Conservation (phyloP, 495 filamentous ascomycete species). For the Tuber microsphaerosporum region DNA sequence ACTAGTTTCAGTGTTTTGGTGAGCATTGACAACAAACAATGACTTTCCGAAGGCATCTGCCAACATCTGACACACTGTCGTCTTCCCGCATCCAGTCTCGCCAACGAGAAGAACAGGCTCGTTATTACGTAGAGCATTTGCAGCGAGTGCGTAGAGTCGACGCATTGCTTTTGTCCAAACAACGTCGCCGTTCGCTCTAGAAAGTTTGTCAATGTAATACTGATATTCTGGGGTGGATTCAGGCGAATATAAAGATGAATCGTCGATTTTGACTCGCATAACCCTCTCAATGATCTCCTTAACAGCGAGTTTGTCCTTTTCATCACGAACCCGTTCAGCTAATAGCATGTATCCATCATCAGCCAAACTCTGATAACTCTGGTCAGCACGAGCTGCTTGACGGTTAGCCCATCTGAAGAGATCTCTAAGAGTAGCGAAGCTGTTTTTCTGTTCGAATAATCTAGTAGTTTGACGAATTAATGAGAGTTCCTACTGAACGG, state of each 20-base stretch:
- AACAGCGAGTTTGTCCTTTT: constrained; percentile 73
- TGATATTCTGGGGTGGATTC: constrained; percentile 51
- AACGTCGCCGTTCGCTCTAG: constrained; percentile 48
- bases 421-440: constrained; percentile 93
- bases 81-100: constrained; percentile 96
- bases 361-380: constrained; percentile 82
- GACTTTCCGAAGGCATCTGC: constrained; percentile 67
- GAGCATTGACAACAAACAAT: constrained; percentile 86
- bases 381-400: constrained; percentile 64
- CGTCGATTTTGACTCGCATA: constrained; percentile 76
- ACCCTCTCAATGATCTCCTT: constrained; percentile 86
- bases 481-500: constrained; percentile 56
- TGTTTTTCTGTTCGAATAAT: constrained; percentile 93
- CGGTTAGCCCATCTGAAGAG: constrained; percentile 95
- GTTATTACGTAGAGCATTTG: constrained; percentile 75
- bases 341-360: constrained; percentile 92
- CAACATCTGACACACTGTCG: constrained; percentile 86
- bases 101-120: constrained; percentile 92
- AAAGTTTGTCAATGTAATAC: constrained; percentile 44
- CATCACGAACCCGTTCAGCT: constrained; percentile 86
- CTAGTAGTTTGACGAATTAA: constrained; percentile 77
- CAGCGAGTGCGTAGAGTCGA: constrained; percentile 76
- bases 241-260: constrained; percentile 60
- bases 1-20: constrained; percentile 93
- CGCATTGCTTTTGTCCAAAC: constrained; percentile 96